Base-by-base conservation (phyloP, 371 early-diverging fungal species). In the Circinella minor region DNA sequence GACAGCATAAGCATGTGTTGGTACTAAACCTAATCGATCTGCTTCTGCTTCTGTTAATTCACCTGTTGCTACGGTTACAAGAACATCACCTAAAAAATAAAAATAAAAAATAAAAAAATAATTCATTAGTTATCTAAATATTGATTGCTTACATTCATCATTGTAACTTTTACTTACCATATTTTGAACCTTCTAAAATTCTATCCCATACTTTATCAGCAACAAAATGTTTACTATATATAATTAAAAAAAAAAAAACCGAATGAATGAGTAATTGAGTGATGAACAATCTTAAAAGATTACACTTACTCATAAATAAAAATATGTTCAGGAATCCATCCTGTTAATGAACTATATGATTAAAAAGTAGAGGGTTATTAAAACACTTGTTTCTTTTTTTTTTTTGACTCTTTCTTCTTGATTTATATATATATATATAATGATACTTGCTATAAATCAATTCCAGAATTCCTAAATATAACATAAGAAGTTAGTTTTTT, bases 311-410 rank as follows among this genome's bases (percentile, higher is more conserved):
- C 93, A 47, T 90, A 87, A 55, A 95, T 88, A 77, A 95, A 95
- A 9, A 95, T 83, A 64, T 95, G 92, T 68, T 96, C 97, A 3
- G 97, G 97, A 38, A 95, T 92, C 97, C 97, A 96, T 4, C 94
- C 95, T 7, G 97, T 95, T 71, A 96, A 79, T 11, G 93, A 90
- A 71, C 87, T 82, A 71, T 18, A n/a, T 38, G 47, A 20, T 27
- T 27, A 0, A 27, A 27, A 27, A 27, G 27, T 27, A 27, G 27
- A 27, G 27, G 27, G 27, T 27, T 27, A 27, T 27, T 27, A 2
- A 27, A 27, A 27, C 27, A 27, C 27, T 27, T 27, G 27, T 27
- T 2, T 27, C 27, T 27, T 27, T 27, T 27, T 27, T 27, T n/a
- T n/a, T n/a, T n/a, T n/a, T n/a, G n/a, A n/a, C n/a, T n/a, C n/a